A percentile compares a stretch with the other conserved stretches of the same genome.
Conservation (phyloP, 441 rosid genomes). For the Capsella rubella region DNA sequence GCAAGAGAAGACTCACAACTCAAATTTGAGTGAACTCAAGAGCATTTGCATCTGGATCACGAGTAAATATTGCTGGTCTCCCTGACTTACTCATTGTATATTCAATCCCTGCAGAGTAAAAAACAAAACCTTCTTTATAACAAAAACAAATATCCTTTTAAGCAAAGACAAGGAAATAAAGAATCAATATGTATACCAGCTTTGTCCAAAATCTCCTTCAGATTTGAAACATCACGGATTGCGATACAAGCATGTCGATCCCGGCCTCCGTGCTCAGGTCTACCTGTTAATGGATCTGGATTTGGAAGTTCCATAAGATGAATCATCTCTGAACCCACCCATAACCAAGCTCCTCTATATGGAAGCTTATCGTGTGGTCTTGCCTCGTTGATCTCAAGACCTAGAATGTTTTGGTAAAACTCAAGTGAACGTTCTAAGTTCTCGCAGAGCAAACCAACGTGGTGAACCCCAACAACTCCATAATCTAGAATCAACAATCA, state of each 20-base stretch:
- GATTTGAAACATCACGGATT: conserved; percentile 74
- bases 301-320: conserved; percentile 98
- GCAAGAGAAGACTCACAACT: neutral
- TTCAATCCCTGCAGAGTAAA: conserved; percentile 60
- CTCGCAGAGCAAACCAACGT: conserved; percentile 85
- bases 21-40: conserved; percentile 84
- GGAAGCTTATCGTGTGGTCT: conserved; percentile 97
- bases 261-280: conserved; percentile 92
- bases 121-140: neutral
- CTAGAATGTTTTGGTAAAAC: conserved; percentile 81
- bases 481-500: conserved; percentile 59
- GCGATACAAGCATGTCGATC: conserved; percentile 95
- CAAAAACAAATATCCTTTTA: neutral
- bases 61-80: conserved; percentile 87
- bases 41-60: conserved; percentile 96
- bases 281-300: conserved; percentile 92
- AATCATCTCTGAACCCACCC: conserved; percentile 98
- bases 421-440: conserved; percentile 87
- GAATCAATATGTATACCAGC: conserved; percentile 58
- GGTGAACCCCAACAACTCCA: conserved; percentile 84
- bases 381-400: conserved; percentile 91
- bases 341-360: conserved; percentile 96
- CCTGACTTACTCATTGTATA: conserved; percentile 90
- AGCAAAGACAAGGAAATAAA: neutral
- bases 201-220: conserved; percentile 75